Conservation (phyloP, 768 basidiomycete species). For the Mrakia frigida region DNA sequence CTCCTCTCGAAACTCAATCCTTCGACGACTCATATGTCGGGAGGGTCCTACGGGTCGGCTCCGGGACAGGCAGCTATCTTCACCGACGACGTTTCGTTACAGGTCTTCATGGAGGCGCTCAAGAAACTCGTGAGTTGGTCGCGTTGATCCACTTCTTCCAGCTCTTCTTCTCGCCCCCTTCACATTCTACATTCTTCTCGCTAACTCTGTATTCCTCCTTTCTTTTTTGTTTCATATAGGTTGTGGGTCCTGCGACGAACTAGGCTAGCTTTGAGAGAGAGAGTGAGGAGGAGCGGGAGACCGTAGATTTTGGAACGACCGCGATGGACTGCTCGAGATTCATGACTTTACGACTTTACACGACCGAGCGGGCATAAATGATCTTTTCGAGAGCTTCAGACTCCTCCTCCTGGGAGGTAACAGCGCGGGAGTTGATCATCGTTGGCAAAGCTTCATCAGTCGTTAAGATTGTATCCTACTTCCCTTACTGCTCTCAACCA, state of each 20-base stretch:
- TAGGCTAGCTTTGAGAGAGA: slow-evolving; percentile 26
- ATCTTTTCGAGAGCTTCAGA: too few species aligned
- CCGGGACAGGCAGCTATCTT: slow-evolving; percentile 69
- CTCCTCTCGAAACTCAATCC: slow-evolving; percentile 92
- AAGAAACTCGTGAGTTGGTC: slow-evolving; percentile 63
- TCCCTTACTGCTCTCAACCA: too few species aligned
- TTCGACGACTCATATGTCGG: slow-evolving; percentile 94
- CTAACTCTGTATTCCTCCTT: neutral
- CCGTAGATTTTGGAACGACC: too few species aligned
- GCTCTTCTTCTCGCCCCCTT: neutral
- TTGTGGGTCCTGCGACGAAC: slow-evolving; percentile 44
- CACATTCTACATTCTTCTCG: neutral
- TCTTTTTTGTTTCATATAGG: slow-evolving; percentile 32
- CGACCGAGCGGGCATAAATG: too few species aligned
- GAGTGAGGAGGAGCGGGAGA: neutral
- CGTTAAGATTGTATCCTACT: too few species aligned
- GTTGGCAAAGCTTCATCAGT: too few species aligned
- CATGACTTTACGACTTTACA: too few species aligned
- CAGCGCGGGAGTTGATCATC: too few species aligned
- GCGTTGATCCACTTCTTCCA: too few species aligned
- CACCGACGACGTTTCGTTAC: slow-evolving; percentile 96
- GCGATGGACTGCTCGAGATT: too few species aligned
- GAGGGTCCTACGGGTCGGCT: slow-evolving; percentile 68
- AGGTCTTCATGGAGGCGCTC: slow-evolving; percentile 96
- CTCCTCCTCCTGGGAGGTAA: too few species aligned